phyloP scores from a whole-genome alignment of 352 stramenopile species.

The Phytopythium litorale region DNA sequence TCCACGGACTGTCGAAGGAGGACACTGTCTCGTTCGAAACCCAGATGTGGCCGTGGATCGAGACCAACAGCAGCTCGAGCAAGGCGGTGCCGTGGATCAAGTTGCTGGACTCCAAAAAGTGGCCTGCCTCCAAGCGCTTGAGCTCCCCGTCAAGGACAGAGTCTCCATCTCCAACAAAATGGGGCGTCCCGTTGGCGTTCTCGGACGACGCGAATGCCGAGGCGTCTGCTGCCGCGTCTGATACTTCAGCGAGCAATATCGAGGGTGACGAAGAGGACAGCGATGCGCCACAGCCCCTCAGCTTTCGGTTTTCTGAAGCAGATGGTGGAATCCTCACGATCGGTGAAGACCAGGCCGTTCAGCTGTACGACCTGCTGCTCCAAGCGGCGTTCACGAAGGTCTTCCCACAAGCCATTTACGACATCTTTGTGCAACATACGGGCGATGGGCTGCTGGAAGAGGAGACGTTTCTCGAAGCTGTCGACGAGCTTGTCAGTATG shows the following conservation, averaged over 20 bases:
- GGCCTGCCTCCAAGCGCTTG: slow-evolving; percentile 52
- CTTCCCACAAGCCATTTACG: slow-evolving; percentile 71
- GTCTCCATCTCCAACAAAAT: slow-evolving; percentile 21
- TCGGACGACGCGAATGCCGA: slow-evolving; percentile 13
- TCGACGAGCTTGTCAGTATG: slow-evolving; percentile 80
- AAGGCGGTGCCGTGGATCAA: slow-evolving; percentile 68
- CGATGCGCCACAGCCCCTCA: slow-evolving; percentile 25
- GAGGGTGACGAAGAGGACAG: slow-evolving; percentile 16
- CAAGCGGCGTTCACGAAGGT: slow-evolving; percentile 74
- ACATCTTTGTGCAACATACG: slow-evolving; percentile 85
- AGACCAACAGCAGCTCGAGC: slow-evolving; percentile 28
- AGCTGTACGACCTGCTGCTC: slow-evolving; percentile 59
- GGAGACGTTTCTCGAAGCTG: slow-evolving; percentile 75
- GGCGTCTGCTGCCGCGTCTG: background rate
- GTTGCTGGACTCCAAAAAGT: slow-evolving; percentile 64
- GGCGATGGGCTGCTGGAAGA: slow-evolving; percentile 78
- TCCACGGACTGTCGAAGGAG: slow-evolving; percentile 35
- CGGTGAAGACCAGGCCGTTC: slow-evolving; percentile 47
- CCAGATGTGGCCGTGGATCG: slow-evolving; percentile 62
- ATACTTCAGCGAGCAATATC: background rate
- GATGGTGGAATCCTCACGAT: slow-evolving; percentile 60
- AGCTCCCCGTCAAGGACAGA: slow-evolving; percentile 20
- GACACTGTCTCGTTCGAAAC: slow-evolving; percentile 28
- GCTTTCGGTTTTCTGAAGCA: slow-evolving; percentile 66
- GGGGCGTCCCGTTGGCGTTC: slow-evolving; percentile 12